Base-by-base conservation (phyloP, 2,329 filamentous ascomycete genomes). In the Lasiodiplodia sp. region DNA sequence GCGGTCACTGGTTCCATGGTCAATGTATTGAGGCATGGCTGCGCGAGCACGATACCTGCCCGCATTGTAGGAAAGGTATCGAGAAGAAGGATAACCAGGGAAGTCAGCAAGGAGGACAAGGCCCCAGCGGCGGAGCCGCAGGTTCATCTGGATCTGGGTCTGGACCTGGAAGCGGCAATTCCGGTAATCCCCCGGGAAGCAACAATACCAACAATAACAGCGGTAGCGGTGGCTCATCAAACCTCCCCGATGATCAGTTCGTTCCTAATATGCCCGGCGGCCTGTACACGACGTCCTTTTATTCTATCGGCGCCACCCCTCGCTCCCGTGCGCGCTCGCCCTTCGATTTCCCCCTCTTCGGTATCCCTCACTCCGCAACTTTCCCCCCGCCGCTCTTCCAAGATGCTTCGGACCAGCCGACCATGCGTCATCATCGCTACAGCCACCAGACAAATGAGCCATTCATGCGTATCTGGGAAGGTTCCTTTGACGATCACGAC, bases 1-100 rank as follows among this genome's bases (percentile, higher is more conserved):
- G 96, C 81, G 91, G 89, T 69, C 96, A 99, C 76, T 97, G 93
- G 93, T 98, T 97, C 78, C 95, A 97, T 75, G 90, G 90, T 69
- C 84, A 87, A 31, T 98, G 95, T 74, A 92, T 96, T 40, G 86
- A 89, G 28, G 85, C 92, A 62, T 98, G 95, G 95, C 82, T 98
- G 64, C 88, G 87, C 74, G 92, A 97, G 79, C 94, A 97, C 79
- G 94, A 97, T 74, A 97, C 94, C 0, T 98, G 95, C 74, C 95
- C 95, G 1, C 91, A 94, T 66, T 95, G 92, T 76, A 87, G 92
- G 49, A 86, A 83, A 71, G 80, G 83, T 14, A 85, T 86, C 70
- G 77, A 76, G 65, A 65, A 69, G 14, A 66, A 69, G 18, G 74
- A 76, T 66, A 71, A 66, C 4, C 73, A 70, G 18, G 37, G 37